phyloP scores from a whole-genome alignment of 2,329 filamentous ascomycete species.

The Colletotrichum salicis region DNA sequence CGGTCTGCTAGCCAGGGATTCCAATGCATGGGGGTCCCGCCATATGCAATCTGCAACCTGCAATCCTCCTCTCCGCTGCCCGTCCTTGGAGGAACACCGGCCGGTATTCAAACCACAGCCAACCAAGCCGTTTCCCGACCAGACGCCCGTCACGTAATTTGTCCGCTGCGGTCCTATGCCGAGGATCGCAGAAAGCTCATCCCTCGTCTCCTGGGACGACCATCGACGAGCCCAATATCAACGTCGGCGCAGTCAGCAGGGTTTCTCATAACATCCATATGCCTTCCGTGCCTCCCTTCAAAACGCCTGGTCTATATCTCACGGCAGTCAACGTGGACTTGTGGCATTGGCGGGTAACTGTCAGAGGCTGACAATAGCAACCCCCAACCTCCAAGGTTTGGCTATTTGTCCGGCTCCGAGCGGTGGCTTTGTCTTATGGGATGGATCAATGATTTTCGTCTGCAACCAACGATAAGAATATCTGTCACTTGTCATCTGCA shows the following conservation, averaged over 20 bases:
- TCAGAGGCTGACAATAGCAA: conserved; percentile 1
- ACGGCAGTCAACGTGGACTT: conserved; percentile 6
- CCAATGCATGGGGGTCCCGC: conserved; percentile 18
- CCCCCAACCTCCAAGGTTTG: not conserved
- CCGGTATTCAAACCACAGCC: conserved; percentile 13
- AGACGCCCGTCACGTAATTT: conserved; percentile 26
- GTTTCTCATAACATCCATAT: not conserved
- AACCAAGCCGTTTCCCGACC: conserved; percentile 23
- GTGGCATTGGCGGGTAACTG: not conserved
- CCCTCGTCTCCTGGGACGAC: conserved; percentile 7
- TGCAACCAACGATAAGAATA: not conserved
- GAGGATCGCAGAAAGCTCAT: conserved; percentile 2
- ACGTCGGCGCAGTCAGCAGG: not conserved
- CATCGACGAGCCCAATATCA: not conserved
- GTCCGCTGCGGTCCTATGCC: not conserved
- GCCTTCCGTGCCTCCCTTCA: not conserved
- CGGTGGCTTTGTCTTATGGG: not conserved
- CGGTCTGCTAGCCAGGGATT: conserved; percentile 23
- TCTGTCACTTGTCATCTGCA: conserved; percentile 10
- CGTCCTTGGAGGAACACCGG: conserved; percentile 3
- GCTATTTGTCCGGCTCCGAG: not conserved
- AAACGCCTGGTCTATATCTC: no score
- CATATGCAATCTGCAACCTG: conserved; percentile 8
- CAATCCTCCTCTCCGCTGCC: not conserved
- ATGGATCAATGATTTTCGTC: not conserved